Conservation (phyloP, 306 rosid species). For the Phaseolus lunatus region DNA sequence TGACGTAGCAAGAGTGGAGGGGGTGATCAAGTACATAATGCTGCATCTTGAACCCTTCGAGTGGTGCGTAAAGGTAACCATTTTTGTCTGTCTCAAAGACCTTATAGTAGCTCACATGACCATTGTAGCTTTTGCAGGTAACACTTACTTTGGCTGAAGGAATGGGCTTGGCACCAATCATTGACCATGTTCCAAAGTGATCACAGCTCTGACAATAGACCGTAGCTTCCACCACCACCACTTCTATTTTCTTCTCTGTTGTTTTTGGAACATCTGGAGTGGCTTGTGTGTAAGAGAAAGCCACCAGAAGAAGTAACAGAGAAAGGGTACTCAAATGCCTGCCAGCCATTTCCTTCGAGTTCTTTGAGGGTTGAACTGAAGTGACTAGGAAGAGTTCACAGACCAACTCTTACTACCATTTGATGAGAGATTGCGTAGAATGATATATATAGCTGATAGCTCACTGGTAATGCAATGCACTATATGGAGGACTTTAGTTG, state of each 20-base stretch:
- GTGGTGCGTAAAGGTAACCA: constrained; percentile 80
- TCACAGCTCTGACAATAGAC: constrained; percentile 92
- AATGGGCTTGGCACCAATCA: constrained; percentile 72
- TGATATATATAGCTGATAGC: constrained; percentile 39
- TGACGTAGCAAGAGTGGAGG: constrained; percentile 78
- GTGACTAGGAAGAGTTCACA: constrained; percentile 21
- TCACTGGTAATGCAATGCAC: neutral
- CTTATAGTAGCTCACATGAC: constrained; percentile 78
- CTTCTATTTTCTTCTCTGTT: constrained; percentile 54
- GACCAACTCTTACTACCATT: constrained; percentile 13
- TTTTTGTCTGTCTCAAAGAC: constrained; percentile 65
- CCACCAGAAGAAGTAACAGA: constrained; percentile 47
- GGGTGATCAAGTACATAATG: constrained; percentile 74
- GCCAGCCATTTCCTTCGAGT: constrained; percentile 59
- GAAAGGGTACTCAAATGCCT: constrained; percentile 48
- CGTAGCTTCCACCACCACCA: constrained; percentile 78
- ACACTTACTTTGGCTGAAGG: constrained; percentile 80
- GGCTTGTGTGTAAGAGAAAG: constrained; percentile 51
- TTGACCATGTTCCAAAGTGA: constrained; percentile 72
- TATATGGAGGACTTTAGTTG: neutral
- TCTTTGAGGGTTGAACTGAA: neutral
- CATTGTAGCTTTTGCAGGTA: constrained; percentile 73
- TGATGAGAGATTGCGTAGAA: constrained; percentile 40
- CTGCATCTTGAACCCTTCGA: constrained; percentile 71
- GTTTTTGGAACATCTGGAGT: constrained; percentile 24